Evolutionary conservation across 169 alveolate species (phyloP).

Genomic region (Theileria parva): DNA sequence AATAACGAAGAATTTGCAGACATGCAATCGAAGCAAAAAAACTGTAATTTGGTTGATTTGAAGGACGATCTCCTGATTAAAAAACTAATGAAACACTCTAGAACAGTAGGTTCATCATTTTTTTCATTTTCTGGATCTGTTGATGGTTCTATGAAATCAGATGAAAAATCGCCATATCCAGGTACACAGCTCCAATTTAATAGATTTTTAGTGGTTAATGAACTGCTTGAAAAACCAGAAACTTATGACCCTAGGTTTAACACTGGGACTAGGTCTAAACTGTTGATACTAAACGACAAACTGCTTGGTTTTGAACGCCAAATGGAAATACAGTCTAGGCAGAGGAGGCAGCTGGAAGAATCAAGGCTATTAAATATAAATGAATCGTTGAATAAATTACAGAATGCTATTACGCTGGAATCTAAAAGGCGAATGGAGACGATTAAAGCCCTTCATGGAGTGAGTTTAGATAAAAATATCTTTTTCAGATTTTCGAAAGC

Average conservation of each 20-base stretch:
- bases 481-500: slow-evolving; percentile 58
- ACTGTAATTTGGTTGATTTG: slow-evolving; percentile 23
- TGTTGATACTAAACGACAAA: slow-evolving; percentile 53
- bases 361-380: slow-evolving; percentile 35
- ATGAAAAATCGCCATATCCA: slow-evolving; percentile 16
- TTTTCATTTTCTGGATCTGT: slow-evolving; percentile 7
- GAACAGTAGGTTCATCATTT: slow-evolving; percentile 15
- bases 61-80: slow-evolving; percentile 21
- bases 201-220: slow-evolving; percentile 2
- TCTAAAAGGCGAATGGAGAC: slow-evolving; percentile 71
- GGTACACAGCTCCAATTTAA: slow-evolving; percentile 9
- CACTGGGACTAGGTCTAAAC: slow-evolving; percentile 55
- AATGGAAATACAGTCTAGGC: slow-evolving; percentile 67
- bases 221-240: slow-evolving; percentile 25
- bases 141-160: background rate
- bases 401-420: slow-evolving; percentile 60
- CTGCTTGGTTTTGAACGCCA: slow-evolving; percentile 66
- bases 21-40: background rate
- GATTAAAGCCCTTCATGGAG: slow-evolving; percentile 66
- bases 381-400: slow-evolving; percentile 44
- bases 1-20: background rate
- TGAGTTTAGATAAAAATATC: slow-evolving; percentile 9
- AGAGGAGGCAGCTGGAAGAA: slow-evolving; percentile 56
- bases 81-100: slow-evolving; percentile 23
- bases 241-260: slow-evolving; percentile 51